These are phyloP conservation scores for Jaminaea rosea DNA, from an alignment of 1,284 basidiomycete species.

Conservation along the genomic window DNA sequence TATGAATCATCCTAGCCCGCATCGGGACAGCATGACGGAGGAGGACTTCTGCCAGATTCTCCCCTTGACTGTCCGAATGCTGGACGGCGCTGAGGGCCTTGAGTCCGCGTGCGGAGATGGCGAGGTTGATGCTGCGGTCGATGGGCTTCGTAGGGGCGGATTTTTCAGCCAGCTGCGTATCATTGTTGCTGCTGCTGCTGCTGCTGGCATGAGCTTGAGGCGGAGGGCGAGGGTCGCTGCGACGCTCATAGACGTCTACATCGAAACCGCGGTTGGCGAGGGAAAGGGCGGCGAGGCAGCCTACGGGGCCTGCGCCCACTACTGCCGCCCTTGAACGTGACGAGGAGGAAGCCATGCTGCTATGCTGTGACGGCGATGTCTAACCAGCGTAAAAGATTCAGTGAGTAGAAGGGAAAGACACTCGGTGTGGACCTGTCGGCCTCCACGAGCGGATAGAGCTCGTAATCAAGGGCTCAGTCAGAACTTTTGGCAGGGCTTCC, in stretches of 20 bases:
- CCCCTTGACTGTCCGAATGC: constrained; percentile 2
- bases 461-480: too few relatives aligned
- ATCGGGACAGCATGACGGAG: constrained; percentile 79
- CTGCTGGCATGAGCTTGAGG: constrained; percentile 21
- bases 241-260: constrained; percentile 79
- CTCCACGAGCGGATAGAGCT: too few relatives aligned
- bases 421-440: too few relatives aligned
- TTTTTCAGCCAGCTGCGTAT: too few relatives aligned
- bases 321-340: constrained; percentile 40
- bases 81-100: constrained; percentile 68
- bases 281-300: constrained; percentile 77
- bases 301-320: constrained; percentile 83
- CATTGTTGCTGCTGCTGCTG: constrained; percentile 14
- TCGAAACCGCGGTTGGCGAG: constrained; percentile 79
- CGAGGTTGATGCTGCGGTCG: constrained; percentile 94
- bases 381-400: too few relatives aligned
- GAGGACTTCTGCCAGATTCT: constrained; percentile 62
- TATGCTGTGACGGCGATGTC: too few relatives aligned
- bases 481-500: too few relatives aligned
- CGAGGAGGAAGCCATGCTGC: not conserved
- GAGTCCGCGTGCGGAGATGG: constrained; percentile 85
- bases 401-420: too few relatives aligned
- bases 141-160: constrained; percentile 14
- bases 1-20: constrained; percentile 91
- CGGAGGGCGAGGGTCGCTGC: constrained; percentile 57